Evolutionary conservation across 805 yeast species (phyloP).

Genomic region (Ogataea allantospora): DNA sequence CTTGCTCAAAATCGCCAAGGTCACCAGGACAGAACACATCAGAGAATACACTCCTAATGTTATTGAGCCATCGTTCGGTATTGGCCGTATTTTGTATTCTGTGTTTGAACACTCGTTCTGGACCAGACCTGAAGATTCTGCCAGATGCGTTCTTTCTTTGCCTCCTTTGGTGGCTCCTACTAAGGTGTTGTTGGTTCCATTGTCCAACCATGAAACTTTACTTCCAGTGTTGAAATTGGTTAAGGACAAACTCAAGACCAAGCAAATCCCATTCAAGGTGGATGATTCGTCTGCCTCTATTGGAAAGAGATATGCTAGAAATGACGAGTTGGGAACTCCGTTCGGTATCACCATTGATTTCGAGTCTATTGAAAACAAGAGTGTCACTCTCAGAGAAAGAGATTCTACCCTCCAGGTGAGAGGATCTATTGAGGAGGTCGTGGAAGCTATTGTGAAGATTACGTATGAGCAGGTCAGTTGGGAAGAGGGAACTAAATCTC

Average conservation of each 20-base stretch:
- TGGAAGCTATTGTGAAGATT: slow-evolving; percentile 69
- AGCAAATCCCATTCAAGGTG: slow-evolving; percentile 89
- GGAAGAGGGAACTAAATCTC: slow-evolving; percentile 77
- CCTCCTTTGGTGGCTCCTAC: slow-evolving; percentile 97
- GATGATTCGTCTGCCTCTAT: slow-evolving; percentile 97
- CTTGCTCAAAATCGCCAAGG: slow-evolving; percentile 73
- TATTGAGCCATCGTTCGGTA: slow-evolving; percentile 98
- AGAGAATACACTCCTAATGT: slow-evolving; percentile 97
- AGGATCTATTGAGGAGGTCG: slow-evolving; percentile 73
- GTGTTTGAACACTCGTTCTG: slow-evolving; percentile 94
- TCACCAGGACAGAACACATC: slow-evolving; percentile 79
- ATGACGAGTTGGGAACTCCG: slow-evolving; percentile 98
- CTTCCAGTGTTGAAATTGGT: slow-evolving; percentile 72
- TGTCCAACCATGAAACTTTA: slow-evolving; percentile 79
- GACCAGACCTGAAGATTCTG: slow-evolving; percentile 86
- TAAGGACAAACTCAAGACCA: slow-evolving; percentile 66
- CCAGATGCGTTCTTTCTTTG: slow-evolving; percentile 82
- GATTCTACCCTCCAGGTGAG: slow-evolving; percentile 96
- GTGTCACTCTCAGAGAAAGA: slow-evolving; percentile 95
- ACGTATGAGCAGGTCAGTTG: slow-evolving; percentile 75
- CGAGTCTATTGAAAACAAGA: slow-evolving; percentile 81
- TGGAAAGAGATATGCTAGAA: slow-evolving; percentile 97
- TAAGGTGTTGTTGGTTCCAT: slow-evolving; percentile 91
- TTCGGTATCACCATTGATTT: slow-evolving; percentile 97
- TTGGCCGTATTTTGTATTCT: slow-evolving; percentile 94